Conservation (phyloP, 2,329 filamentous ascomycete genomes). For the Alternaria metachromatica region DNA sequence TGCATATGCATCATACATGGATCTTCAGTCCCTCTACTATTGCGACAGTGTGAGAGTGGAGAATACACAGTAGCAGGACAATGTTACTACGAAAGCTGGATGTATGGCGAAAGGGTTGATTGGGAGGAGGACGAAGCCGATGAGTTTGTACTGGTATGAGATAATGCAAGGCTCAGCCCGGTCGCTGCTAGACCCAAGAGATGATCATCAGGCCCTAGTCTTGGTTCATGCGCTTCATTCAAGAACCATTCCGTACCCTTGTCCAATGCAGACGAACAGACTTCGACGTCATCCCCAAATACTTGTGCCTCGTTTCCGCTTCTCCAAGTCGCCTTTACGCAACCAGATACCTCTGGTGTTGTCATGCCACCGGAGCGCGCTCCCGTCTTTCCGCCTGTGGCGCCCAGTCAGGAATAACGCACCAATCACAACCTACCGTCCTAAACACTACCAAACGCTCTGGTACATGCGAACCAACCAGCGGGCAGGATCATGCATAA, state of each 20-base stretch:
- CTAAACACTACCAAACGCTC: neutral
- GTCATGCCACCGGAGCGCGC: neutral
- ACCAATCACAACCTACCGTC: neutral
- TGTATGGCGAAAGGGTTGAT: slow-evolving; percentile 8
- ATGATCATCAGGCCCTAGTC: neutral
- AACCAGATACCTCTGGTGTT: neutral
- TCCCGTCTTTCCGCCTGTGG: slow-evolving; percentile 9
- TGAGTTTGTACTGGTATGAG: slow-evolving; percentile 3
- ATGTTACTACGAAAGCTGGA: slow-evolving; percentile 5
- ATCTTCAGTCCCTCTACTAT: neutral
- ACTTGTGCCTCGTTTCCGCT: neutral
- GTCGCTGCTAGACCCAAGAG: neutral
- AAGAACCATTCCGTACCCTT: neutral
- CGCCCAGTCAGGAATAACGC: neutral
- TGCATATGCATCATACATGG: slow-evolving; percentile 5
- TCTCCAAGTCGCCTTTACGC: neutral
- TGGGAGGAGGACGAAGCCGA: slow-evolving; percentile 12
- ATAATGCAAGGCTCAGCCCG: neutral
- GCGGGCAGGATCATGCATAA: neutral
- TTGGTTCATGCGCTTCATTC: neutral
- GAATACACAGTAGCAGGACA: neutral
- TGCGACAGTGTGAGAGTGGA: neutral
- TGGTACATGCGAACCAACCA: neutral
- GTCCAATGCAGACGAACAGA: neutral
- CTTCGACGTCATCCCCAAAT: neutral